Evolutionary conservation across 768 basidiomycete genomes (phyloP).

Genomic region (Scleroderma bovista): DNA sequence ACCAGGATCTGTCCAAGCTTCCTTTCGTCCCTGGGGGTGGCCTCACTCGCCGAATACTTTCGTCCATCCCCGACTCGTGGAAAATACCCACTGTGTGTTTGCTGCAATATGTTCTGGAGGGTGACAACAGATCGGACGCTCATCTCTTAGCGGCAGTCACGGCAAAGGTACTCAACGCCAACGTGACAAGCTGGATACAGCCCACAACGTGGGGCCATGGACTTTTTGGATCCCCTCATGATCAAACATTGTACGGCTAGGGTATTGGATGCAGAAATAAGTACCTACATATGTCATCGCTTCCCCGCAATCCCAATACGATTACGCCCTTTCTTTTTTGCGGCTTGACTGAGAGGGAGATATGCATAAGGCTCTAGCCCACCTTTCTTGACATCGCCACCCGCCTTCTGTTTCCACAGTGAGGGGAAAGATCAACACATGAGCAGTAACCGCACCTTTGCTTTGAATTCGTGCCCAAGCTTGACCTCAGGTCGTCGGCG

Average conservation of each 20-base stretch:
- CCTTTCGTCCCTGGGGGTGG: constrained; percentile 82
- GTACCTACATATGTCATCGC: constrained; percentile 35
- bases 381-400: constrained; percentile 86
- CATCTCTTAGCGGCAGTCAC: constrained; percentile 51
- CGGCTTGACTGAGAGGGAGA: constrained; percentile 75
- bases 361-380: constrained; percentile 93
- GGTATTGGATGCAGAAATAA: too few relatives aligned
- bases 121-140: constrained; percentile 76
- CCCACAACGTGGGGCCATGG: constrained; percentile 58
- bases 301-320: constrained; percentile 61
- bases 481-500: constrained; percentile 48
- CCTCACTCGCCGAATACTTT: constrained; percentile 59
- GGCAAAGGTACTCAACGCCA: constrained; percentile 41
- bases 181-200: constrained; percentile 46
- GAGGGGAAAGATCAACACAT: constrained; percentile 2
- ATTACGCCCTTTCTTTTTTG: constrained; percentile 51
- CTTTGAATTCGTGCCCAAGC: constrained; percentile 89
- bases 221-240: constrained; percentile 68
- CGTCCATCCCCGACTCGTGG: constrained; percentile 47
- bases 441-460: constrained; percentile 59
- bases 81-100: constrained; percentile 51
- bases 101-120: constrained; percentile 75
- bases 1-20: constrained; percentile 29
- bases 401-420: constrained; percentile 66
- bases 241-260: constrained; percentile 68